A percentile compares a stretch with the other conserved stretches of the same genome.
These are phyloP conservation scores for Phanerochaete carnosa DNA, from an alignment of 768 basidiomycete species.

Conservation along the genomic window DNA sequence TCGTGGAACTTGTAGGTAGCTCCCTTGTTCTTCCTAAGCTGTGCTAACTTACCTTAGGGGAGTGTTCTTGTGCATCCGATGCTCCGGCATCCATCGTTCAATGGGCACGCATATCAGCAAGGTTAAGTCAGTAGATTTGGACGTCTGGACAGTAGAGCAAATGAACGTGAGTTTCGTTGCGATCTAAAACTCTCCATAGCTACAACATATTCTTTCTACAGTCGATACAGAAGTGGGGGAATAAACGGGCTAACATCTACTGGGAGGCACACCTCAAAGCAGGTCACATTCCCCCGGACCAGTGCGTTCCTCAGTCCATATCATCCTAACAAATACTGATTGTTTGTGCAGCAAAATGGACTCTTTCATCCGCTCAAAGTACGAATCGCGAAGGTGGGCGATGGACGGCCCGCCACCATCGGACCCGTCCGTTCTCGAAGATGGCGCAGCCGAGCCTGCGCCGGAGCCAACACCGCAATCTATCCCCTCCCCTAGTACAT, in stretches of 20 bases:
- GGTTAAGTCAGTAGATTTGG: constrained; percentile 96
- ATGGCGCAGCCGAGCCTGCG: constrained; percentile 26
- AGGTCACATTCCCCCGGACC: constrained; percentile 91
- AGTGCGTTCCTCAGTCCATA: constrained; percentile 52
- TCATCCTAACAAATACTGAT: background rate
- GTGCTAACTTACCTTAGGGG: constrained; percentile 49
- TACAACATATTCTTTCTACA: constrained; percentile 22
- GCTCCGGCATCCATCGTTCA: constrained; percentile 94
- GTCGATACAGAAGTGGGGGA: constrained; percentile 94
- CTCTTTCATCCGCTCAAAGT: constrained; percentile 95
- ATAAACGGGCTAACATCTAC: constrained; percentile 86
- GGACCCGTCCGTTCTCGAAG: constrained; percentile 79
- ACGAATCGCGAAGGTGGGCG: constrained; percentile 92
- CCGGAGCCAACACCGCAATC: constrained; percentile 24
- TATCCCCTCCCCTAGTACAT: constrained; percentile 17
- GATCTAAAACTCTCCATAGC: background rate
- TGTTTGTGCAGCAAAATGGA: constrained; percentile 98
- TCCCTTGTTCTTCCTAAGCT: background rate
- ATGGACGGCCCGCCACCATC: constrained; percentile 80
- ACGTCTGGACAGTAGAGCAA: constrained; percentile 97
- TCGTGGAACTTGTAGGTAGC: constrained; percentile 86
- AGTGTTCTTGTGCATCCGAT: constrained; percentile 93
- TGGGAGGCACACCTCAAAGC: constrained; percentile 95
- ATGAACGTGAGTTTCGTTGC: constrained; percentile 65
- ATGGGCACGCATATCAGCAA: constrained; percentile 99